Conservation (phyloP, 306 rosid genomes). For the Lathyrus aphaca region DNA sequence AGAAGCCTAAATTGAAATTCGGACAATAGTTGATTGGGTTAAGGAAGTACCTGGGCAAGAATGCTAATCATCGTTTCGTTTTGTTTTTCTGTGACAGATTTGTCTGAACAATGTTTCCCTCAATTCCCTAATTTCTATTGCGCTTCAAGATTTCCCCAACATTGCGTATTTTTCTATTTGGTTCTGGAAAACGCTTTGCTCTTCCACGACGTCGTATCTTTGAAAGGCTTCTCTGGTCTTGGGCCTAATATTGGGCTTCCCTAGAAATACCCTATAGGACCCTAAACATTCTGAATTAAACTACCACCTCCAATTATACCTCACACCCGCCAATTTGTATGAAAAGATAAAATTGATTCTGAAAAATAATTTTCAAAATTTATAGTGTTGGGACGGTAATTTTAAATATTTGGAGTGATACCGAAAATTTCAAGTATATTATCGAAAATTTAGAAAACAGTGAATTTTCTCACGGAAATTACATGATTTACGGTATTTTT, state of each 20-base stretch:
- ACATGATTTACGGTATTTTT: too few species aligned
- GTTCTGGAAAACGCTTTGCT: background rate
- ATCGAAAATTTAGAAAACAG: too few species aligned
- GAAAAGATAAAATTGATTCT: too few species aligned
- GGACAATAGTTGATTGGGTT: background rate
- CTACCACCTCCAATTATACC: too few species aligned
- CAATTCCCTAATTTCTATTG: slow-evolving; percentile 20
- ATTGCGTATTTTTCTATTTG: background rate
- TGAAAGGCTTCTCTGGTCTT: background rate
- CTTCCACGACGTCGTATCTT: slow-evolving; percentile 34
- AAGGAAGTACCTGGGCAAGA: slow-evolving; percentile 64
- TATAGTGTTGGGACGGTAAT: too few species aligned
- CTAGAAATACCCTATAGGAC: background rate
- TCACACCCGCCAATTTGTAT: too few species aligned
- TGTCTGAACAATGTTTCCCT: slow-evolving; percentile 4
- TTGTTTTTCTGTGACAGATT: slow-evolving; percentile 24
- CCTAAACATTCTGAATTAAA: background rate
- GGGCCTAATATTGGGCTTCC: slow-evolving; percentile 25
- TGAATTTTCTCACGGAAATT: too few species aligned
- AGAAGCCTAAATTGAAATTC: slow-evolving; percentile 6
- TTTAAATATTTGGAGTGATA: too few species aligned
- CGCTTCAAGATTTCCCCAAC: background rate
- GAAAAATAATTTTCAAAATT: too few species aligned
- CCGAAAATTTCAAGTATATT: too few species aligned
- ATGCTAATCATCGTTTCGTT: slow-evolving; percentile 66